Evolutionary conservation across 2,329 filamentous ascomycete species (phyloP).

Genomic region (Aspergillus sergii): DNA sequence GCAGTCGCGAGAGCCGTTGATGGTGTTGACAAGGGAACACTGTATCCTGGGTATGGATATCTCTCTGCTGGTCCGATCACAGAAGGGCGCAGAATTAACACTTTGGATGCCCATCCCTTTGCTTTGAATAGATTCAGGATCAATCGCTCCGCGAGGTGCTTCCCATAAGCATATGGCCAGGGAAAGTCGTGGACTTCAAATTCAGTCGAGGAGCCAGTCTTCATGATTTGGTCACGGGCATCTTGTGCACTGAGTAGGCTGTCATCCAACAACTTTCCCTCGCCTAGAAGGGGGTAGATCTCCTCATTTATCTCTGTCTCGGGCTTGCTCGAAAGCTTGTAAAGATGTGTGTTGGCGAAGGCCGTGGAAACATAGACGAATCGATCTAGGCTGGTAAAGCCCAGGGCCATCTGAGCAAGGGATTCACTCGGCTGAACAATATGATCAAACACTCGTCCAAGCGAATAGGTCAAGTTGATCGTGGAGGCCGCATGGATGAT

Average conservation of each 20-base stretch:
- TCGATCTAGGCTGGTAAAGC: slow-evolving; percentile 4
- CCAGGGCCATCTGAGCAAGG: slow-evolving; percentile 7
- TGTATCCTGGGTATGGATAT: slow-evolving; percentile 25
- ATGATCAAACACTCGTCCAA: background rate
- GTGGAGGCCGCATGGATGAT: slow-evolving; percentile 23
- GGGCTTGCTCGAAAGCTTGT: background rate
- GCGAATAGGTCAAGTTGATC: slow-evolving; percentile 5
- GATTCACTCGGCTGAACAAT: slow-evolving; percentile 12
- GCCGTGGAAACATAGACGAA: slow-evolving; percentile 24
- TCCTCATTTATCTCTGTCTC: slow-evolving; percentile 15
- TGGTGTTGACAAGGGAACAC: slow-evolving; percentile 19
- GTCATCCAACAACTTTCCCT: background rate
- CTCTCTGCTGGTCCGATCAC: slow-evolving; percentile 26
- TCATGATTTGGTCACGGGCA: slow-evolving; percentile 6
- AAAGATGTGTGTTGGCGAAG: slow-evolving; percentile 18
- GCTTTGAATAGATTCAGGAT: background rate
- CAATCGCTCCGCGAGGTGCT: slow-evolving; percentile 17
- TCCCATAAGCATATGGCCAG: slow-evolving; percentile 19
- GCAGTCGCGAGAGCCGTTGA: slow-evolving; percentile 20
- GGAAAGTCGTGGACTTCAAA: slow-evolving; percentile 13
- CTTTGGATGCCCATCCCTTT: background rate
- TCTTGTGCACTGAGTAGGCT: background rate
- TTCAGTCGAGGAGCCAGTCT: background rate
- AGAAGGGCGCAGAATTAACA: slow-evolving; percentile 25
- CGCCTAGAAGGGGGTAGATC: slow-evolving; percentile 9